Base-by-base conservation (phyloP, 192 early-diverging fungal genomes). In the Phlyctochytrium bullatum region DNA sequence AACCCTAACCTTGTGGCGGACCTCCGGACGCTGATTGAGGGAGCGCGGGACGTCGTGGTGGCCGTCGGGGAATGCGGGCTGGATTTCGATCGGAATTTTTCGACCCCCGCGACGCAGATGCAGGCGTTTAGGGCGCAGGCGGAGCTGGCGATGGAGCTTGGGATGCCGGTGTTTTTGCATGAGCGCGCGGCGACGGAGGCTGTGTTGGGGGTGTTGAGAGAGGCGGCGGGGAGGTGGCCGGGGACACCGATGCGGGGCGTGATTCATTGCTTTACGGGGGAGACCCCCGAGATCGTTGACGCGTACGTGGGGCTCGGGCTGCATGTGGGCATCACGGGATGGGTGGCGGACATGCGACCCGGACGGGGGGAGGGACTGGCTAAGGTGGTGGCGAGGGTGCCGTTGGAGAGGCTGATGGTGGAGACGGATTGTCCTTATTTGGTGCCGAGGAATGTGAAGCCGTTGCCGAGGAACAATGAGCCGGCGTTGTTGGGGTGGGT, bases 291-390 rank as follows among this genome's bases (percentile, higher is more conserved):
- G 62, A 77, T 87, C 72, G 72, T 86, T 54, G 60, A 80, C 34
- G 72, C 83, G 29, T 65, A 92, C 32, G 79, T 86, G 3, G 75
- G 59, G 34, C 73, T 94, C 36, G 92, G 82, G 1, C 76, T 96
- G 24, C 91, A 88, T 73, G 91, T 98, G 73, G 95, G 96, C n/a
- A 83, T 98, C 71, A 98, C 96, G 68, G 96, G 96, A 0, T 98
- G 96, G 80, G 57, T 98, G 12, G 54, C 62, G n/a, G 72, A 69
- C 67, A 36, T 69, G 36, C 27, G 76, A 50, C 53, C 62, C 36
- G 71, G 76, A 12, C 53, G 76, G 20, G 76, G 76, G 1, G 64
- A 33, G 14, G 71, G 68, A 20, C 36, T 77, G 25, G 71, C 71
- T 3, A 80, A 86, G 1, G 89, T 90, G 0, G 86, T 88, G 1